These are phyloP conservation scores for Rosellinia necatrix DNA, from an alignment of 2,329 filamentous ascomycete genomes.

Conservation along the genomic window DNA sequence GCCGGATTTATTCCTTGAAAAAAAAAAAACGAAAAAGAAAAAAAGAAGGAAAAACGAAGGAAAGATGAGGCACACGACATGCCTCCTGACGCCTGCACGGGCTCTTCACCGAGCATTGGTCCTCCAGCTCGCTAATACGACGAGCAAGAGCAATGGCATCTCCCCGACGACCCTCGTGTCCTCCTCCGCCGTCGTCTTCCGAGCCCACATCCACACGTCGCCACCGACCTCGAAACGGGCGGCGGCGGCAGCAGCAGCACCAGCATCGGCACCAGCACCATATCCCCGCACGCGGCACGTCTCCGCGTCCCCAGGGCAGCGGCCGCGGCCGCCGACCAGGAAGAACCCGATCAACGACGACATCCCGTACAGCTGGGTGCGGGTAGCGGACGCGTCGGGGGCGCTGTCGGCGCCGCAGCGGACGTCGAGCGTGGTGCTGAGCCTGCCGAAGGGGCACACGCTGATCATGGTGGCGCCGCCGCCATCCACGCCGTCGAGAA, in stretches of 20 bases:
- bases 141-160: conserved; percentile 8
- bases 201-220: neutral
- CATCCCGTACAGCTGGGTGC: conserved; percentile 47
- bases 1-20: too few relatives aligned
- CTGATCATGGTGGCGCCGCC: conserved; percentile 40
- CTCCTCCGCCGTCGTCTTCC: neutral
- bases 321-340: conserved; percentile 13
- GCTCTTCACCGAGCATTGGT: conserved; percentile 38
- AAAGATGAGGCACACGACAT: conserved; percentile 34
- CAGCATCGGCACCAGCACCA: neutral
- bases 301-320: neutral
- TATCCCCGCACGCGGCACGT: conserved; percentile 4
- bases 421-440: conserved; percentile 21
- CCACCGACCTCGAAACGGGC: conserved; percentile 19
- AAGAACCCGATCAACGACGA: conserved; percentile 50
- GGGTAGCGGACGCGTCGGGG: conserved; percentile 37
- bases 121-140: conserved; percentile 26
- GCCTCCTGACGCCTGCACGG: conserved; percentile 36
- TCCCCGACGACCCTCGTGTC: conserved; percentile 1
- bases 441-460: conserved; percentile 25
- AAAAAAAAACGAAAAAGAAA: too few relatives aligned
- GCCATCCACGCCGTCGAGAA: conserved; percentile 13
- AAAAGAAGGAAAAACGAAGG: neutral
- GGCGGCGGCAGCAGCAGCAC: neutral
- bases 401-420: conserved; percentile 33